Conservation (phyloP, 495 filamentous ascomycete species). For the Delitschia confertaspora region DNA sequence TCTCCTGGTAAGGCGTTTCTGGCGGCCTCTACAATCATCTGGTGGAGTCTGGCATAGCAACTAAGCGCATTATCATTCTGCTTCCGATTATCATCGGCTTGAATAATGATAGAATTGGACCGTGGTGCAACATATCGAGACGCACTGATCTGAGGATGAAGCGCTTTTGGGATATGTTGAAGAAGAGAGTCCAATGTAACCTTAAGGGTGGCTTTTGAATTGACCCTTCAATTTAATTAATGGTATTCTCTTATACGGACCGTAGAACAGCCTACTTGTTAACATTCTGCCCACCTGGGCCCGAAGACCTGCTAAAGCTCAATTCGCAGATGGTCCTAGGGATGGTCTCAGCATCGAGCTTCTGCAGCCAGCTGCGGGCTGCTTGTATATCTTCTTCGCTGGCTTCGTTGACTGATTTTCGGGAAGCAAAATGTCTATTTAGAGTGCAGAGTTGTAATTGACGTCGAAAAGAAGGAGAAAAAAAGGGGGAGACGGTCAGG, state of each 20-base stretch:
- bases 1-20: constrained; percentile 53
- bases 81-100: constrained; percentile 57
- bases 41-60: constrained; percentile 55
- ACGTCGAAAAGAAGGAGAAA: neutral
- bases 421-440: neutral
- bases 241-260: neutral
- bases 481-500: constrained; percentile 2
- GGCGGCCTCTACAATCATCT: constrained; percentile 47
- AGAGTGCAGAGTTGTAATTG: neutral
- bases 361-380: constrained; percentile 67
- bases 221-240: constrained; percentile 52
- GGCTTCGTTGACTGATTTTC: neutral
- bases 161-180: constrained; percentile 54
- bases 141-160: constrained; percentile 53
- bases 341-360: constrained; percentile 53
- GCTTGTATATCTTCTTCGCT: constrained; percentile 52
- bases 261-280: constrained; percentile 65
- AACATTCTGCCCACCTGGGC: constrained; percentile 89
- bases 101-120: constrained; percentile 56
- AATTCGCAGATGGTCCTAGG: constrained; percentile 57
- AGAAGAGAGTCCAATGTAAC: constrained; percentile 50
- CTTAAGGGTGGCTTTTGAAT: constrained; percentile 80
- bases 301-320: constrained; percentile 76
- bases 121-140: constrained; percentile 63
- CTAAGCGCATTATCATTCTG: constrained; percentile 56